Base-by-base conservation (phyloP, 1,284 basidiomycete species). In the Hemileia vastatrix region DNA sequence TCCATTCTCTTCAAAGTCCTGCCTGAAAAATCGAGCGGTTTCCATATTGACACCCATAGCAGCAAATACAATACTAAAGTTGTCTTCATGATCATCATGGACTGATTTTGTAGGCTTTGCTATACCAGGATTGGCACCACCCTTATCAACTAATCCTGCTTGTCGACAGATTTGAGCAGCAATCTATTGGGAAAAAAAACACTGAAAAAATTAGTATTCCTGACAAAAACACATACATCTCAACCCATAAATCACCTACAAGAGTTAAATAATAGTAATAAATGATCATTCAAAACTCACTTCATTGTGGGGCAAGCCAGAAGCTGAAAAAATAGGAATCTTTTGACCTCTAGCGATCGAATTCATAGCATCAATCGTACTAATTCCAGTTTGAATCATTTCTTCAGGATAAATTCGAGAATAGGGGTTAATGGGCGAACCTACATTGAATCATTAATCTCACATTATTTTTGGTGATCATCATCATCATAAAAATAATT, bases 1-100 rank as follows among this genome's bases (percentile, higher is more conserved):
- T 55, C 95, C 95, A 76, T 96, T 97, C 77, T 96, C 94, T 78
- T 98, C 93, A 77, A 98, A 98, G 81, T 98, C 95, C 77, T 96
- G 90, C 79, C 95, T 94, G 87, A 99, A 99, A 83, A 97, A 99
- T 59, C 95, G 86, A 32, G 95, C 95, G 6, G 95, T 98, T 79
- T 98, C 95, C 92, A 97, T 95, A 81, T 99, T 99, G 72, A 95
- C 95, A 84, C 95, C 95, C 95, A 99, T 98, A 48, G 95, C 95
- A 58, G 92, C 95, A 76, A 98, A 99, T 58, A 98, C 95, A 73
- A 99, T 94, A 57, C 90, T 94, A 83, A 99, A 99, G 79, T 99
- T 98, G 80, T 99, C 95, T 81, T 96, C 94, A 79, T 98, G 95
- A 54, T 92, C 95, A 77, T 99, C 95, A 76, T 94, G 92, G 23